Percentiles rank a stretch among this genome's conserved stretches.
phyloP scores from a whole-genome alignment of 495 filamentous ascomycete genomes.

The Tuber magnatum region DNA sequence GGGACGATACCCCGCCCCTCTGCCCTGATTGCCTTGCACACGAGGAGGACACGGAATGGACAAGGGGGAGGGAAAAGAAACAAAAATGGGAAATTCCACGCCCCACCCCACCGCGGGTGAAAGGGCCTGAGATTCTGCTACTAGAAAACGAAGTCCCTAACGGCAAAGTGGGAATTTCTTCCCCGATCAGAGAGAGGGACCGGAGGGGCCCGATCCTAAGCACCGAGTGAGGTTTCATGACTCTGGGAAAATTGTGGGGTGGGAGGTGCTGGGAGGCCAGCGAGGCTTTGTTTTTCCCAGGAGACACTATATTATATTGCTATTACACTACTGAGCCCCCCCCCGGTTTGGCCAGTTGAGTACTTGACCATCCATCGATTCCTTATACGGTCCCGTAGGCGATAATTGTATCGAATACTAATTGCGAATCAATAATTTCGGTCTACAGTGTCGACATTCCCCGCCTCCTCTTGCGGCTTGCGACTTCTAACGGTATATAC shows the following conservation, averaged over 20 bases:
- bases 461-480: neutral
- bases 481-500: neutral
- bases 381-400: neutral
- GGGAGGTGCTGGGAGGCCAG: neutral
- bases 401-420: neutral
- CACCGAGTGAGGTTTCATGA: constrained; percentile 31
- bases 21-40: neutral
- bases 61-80: neutral
- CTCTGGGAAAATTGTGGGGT: neutral
- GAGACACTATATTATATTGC: neutral
- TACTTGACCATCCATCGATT: neutral
- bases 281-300: neutral
- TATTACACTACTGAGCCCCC: neutral
- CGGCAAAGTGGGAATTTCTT: neutral
- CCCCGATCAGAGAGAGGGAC: neutral
- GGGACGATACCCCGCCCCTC: neutral
- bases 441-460: neutral
- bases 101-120: neutral
- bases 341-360: neutral
- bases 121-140: neutral
- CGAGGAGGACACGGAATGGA: neutral
- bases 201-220: neutral
- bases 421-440: neutral
- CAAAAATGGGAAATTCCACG: neutral
- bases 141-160: neutral